Conservation (phyloP, 2,329 filamentous ascomycete species). For the Fusarium torulosum region DNA sequence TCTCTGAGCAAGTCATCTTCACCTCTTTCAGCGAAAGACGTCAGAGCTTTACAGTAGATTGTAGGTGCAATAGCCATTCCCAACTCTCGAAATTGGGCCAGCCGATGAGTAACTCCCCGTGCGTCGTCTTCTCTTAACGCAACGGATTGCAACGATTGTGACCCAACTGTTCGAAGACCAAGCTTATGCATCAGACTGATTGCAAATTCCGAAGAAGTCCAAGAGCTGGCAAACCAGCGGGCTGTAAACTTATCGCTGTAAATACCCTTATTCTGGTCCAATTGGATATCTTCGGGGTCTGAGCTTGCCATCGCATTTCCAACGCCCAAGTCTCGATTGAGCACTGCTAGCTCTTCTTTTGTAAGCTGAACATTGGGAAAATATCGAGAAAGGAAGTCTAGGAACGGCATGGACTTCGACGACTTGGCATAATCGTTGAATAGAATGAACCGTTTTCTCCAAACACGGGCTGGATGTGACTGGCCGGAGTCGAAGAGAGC, state of each 20-base stretch:
- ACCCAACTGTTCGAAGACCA: constrained; percentile 78
- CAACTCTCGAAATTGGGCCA: constrained; percentile 70
- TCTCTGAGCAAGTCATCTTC: constrained; percentile 63
- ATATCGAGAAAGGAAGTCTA: constrained; percentile 62
- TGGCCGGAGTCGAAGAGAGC: constrained; percentile 62
- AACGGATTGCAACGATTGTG: constrained; percentile 81
- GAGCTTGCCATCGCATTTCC: background rate
- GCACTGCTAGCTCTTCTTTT: constrained; percentile 52
- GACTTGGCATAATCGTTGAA: constrained; percentile 59
- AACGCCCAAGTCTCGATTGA: constrained; percentile 11
- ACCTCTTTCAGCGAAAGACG: constrained; percentile 70
- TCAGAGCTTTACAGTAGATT: constrained; percentile 74
- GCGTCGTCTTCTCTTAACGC: constrained; percentile 72
- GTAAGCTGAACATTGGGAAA: constrained; percentile 57
- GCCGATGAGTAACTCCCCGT: constrained; percentile 67
- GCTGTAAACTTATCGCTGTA: constrained; percentile 72
- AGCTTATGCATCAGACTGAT: constrained; percentile 78
- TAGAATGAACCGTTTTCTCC: constrained; percentile 59
- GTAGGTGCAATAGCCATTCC: constrained; percentile 73
- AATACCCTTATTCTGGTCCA: constrained; percentile 31
- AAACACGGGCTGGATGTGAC: constrained; percentile 59
- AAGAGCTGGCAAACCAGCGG: constrained; percentile 80
- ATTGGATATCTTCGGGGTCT: background rate
- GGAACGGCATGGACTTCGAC: constrained; percentile 60
- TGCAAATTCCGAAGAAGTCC: constrained; percentile 78